phyloP scores from a whole-genome alignment of 1,139 yeast species.

The Geotrichum aggregatum region DNA sequence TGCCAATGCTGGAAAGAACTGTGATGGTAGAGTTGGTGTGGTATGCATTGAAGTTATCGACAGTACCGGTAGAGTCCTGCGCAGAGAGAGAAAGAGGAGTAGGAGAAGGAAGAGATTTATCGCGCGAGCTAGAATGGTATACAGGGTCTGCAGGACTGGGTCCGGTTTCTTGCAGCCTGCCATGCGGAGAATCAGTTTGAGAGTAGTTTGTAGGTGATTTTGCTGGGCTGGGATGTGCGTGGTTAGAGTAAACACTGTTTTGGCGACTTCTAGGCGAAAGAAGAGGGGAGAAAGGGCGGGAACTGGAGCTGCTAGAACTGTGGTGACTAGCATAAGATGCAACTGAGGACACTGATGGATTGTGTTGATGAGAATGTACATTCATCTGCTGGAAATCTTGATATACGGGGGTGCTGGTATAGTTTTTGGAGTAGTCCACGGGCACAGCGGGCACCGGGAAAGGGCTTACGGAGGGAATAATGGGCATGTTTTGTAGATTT shows the following conservation, averaged over 20 bases:
- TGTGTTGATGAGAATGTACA: constrained; percentile 1
- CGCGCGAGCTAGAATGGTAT: not conserved
- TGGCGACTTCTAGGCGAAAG: constrained; percentile 15
- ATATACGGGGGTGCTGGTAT: not conserved
- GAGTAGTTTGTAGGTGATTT: not conserved
- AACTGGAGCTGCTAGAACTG: constrained; percentile 12
- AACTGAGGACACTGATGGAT: constrained; percentile 5
- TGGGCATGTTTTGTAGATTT: not conserved
- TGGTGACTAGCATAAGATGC: constrained; percentile 2
- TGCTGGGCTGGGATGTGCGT: constrained; percentile 3
- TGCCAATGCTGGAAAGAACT: constrained; percentile 12
- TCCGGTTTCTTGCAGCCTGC: constrained; percentile 1
- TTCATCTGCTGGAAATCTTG: not conserved
- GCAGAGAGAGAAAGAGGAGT: constrained; percentile 15
- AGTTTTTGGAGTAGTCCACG: not conserved
- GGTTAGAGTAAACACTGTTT: constrained; percentile 10
- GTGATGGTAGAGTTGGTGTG: not conserved
- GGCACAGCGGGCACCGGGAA: not conserved
- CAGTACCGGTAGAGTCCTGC: not conserved
- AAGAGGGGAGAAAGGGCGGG: constrained; percentile 14
- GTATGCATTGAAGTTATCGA: not conserved
- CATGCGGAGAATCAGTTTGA: constrained; percentile 1
- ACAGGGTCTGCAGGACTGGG: constrained; percentile 1
- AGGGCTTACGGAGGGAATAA: not conserved
- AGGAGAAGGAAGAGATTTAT: constrained; percentile 8